Percentiles rank a stretch among this genome's conserved stretches.
These are phyloP conservation scores for Termitomyces sp. DNA, from an alignment of 768 basidiomycete species.

Conservation along the genomic window DNA sequence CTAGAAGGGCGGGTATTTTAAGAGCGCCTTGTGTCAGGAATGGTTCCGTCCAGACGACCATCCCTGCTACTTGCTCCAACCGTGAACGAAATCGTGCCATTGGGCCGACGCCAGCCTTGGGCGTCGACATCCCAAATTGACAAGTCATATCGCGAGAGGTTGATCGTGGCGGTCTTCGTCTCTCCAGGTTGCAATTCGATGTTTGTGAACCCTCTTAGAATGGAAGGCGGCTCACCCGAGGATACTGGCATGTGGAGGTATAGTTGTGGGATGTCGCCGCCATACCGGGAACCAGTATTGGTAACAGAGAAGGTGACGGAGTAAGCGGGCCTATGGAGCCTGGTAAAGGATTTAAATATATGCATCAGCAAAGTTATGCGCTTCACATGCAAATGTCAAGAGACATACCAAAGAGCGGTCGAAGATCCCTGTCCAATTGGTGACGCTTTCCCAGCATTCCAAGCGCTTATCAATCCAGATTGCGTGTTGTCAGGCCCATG, in stretches of 20 bases:
- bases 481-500: constrained; percentile 34
- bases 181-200: constrained; percentile 48
- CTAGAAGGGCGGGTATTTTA: not conserved
- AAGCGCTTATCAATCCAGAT: constrained; percentile 37
- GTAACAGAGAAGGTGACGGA: constrained; percentile 59
- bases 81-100: constrained; percentile 57
- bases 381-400: not conserved
- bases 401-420: constrained; percentile 52
- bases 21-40: constrained; percentile 19
- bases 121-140: constrained; percentile 72
- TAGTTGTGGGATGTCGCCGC: constrained; percentile 77
- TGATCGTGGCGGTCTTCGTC: constrained; percentile 45
- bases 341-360: constrained; percentile 13
- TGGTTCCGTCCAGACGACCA: constrained; percentile 44
- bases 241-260: constrained; percentile 67
- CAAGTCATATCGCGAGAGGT: constrained; percentile 65
- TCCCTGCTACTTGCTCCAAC: constrained; percentile 72
- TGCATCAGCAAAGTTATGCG: not conserved
- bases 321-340: constrained; percentile 67
- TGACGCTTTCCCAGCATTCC: constrained; percentile 58
- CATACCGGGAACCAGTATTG: constrained; percentile 61
- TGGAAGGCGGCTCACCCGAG: constrained; percentile 66
- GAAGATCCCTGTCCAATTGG: constrained; percentile 57
- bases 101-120: constrained; percentile 75
- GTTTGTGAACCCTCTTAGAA: constrained; percentile 70